Evolutionary conservation across 306 rosid genomes (phyloP).

Genomic region (Trifolium repens): DNA sequence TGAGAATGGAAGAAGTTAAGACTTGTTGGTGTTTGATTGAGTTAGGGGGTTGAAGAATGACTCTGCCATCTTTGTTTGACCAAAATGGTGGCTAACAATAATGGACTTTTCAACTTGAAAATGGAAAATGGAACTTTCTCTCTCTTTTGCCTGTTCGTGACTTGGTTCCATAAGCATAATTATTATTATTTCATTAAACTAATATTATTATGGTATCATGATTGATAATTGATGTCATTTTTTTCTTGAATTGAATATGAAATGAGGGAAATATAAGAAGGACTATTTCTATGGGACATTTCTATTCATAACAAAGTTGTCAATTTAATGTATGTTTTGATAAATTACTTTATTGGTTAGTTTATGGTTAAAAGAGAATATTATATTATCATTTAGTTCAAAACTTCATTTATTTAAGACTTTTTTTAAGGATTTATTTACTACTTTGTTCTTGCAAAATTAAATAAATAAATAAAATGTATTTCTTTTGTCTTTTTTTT

Average conservation of each 20-base stretch:
- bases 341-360: background rate
- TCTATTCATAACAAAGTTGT: background rate
- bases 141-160: background rate
- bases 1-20: background rate
- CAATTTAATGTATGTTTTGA: background rate
- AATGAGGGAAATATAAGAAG: background rate
- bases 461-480: background rate
- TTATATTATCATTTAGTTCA: background rate
- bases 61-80: background rate
- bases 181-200: background rate
- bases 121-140: constrained; percentile 28
- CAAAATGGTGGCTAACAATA: constrained; percentile 1
- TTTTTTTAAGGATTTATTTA: background rate
- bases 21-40: constrained; percentile 11
- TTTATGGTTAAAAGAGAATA: background rate
- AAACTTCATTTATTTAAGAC: background rate
- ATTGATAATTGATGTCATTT: background rate
- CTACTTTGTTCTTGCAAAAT: background rate
- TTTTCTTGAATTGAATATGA: background rate
- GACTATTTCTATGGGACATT: background rate
- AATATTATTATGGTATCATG: background rate
- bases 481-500: no score
- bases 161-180: background rate
- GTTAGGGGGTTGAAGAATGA: background rate
- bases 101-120: background rate